Evolutionary conservation across 345 rosid species (phyloP).

Genomic region (Toxicodendron radicans): DNA sequence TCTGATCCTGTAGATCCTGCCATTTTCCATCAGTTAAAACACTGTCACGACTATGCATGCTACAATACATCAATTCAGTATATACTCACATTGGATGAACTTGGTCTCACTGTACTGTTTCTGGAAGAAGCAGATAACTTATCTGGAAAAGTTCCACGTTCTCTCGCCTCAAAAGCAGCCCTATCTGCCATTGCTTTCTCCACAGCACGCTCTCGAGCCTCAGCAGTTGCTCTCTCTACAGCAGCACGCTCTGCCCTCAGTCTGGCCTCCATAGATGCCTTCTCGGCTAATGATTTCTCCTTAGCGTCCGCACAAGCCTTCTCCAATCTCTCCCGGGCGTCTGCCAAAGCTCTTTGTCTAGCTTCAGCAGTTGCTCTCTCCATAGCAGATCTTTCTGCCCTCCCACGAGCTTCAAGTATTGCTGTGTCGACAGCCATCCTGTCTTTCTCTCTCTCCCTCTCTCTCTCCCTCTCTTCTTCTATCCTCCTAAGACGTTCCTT

Average conservation of each 20-base stretch:
- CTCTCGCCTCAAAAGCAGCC: slow-evolving; percentile 68
- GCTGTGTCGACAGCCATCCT: slow-evolving; percentile 83
- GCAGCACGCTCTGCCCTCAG: slow-evolving; percentile 87
- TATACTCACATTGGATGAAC: slow-evolving; percentile 45
- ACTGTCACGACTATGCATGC: neutral
- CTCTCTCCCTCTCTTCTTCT: slow-evolving; percentile 89
- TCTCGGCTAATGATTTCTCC: slow-evolving; percentile 65
- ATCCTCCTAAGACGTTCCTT: slow-evolving; percentile 63
- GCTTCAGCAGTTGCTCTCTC: slow-evolving; percentile 60
- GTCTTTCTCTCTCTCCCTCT: slow-evolving; percentile 92
- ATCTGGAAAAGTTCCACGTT: slow-evolving; percentile 61
- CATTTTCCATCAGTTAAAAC: slow-evolving; percentile 22
- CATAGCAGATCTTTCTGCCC: slow-evolving; percentile 53
- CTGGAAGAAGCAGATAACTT: slow-evolving; percentile 56
- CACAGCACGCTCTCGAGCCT: slow-evolving; percentile 86
- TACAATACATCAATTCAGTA: slow-evolving; percentile 9
- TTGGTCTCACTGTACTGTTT: slow-evolving; percentile 47
- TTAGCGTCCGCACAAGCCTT: slow-evolving; percentile 91
- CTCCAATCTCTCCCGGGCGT: slow-evolving; percentile 92
- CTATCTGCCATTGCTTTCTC: slow-evolving; percentile 61
- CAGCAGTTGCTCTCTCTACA: slow-evolving; percentile 90
- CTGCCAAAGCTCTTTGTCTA: slow-evolving; percentile 69
- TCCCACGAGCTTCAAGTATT: slow-evolving; percentile 57
- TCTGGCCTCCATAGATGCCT: slow-evolving; percentile 56
- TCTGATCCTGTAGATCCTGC: slow-evolving; percentile 56